phyloP scores from a whole-genome alignment of 179 eudicot species.

The Camellia oleifera region DNA sequence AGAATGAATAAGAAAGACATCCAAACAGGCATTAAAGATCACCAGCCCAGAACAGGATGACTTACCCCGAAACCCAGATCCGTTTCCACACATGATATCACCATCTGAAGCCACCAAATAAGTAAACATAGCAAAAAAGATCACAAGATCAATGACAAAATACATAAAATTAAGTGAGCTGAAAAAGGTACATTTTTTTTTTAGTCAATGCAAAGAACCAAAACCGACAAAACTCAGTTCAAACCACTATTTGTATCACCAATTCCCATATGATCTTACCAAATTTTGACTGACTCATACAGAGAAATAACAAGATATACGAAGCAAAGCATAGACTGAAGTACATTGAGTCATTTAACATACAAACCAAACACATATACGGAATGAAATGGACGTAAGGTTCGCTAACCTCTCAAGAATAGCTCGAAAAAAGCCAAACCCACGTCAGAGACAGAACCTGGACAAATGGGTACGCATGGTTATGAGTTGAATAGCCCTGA shows the following conservation, averaged over 20 bases:
- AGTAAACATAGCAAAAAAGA: neutral
- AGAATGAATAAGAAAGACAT: neutral
- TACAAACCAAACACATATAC: neutral
- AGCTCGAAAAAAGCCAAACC: conserved; percentile 5
- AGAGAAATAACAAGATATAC: neutral
- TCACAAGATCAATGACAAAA: neutral
- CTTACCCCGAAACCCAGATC: conserved; percentile 7
- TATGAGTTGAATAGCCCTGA: neutral
- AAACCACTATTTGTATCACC: neutral
- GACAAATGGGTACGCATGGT: conserved; percentile 2
- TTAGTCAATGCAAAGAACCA: neutral
- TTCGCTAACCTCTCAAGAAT: conserved; percentile 6
- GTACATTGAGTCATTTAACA: conserved; percentile 1
- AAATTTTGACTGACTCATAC: neutral
- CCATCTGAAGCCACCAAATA: neutral
- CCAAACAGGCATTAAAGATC: conserved; percentile 4
- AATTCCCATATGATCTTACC: neutral
- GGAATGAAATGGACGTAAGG: neutral
- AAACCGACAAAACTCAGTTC: neutral
- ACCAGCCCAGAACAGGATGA: neutral
- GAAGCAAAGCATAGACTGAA: neutral
- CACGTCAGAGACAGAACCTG: neutral
- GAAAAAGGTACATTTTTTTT: neutral
- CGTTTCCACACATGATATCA: neutral
- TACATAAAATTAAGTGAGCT: neutral